These are phyloP conservation scores for Petunia hybrid DNA, from an alignment of 305 asterid genomes.

Conservation along the genomic window DNA sequence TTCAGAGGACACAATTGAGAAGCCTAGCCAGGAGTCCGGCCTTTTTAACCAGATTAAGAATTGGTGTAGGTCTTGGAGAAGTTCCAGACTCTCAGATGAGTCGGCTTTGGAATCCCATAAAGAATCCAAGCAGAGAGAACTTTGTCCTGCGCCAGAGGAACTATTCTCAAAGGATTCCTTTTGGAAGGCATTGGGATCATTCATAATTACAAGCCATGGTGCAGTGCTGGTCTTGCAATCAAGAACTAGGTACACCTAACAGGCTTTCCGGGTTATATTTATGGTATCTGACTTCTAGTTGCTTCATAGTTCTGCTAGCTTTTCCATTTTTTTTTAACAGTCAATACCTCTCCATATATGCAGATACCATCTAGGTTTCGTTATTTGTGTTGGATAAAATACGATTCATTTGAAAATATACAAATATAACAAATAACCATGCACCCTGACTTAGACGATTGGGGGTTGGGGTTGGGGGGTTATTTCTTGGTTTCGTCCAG, in stretches of 20 bases:
- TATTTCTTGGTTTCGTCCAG: too few species aligned
- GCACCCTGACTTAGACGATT: background rate
- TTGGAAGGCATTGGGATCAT: slow-evolving; percentile 72
- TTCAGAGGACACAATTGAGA: slow-evolving; percentile 37
- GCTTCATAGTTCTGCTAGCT: slow-evolving; percentile 22
- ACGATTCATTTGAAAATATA: background rate
- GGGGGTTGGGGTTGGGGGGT: background rate
- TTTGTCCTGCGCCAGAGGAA: slow-evolving; percentile 40
- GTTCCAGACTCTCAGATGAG: slow-evolving; percentile 41
- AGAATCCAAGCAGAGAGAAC: slow-evolving; percentile 37
- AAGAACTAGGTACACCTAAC: slow-evolving; percentile 62
- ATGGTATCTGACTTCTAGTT: slow-evolving; percentile 27
- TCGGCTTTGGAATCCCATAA: slow-evolving; percentile 40
- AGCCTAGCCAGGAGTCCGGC: slow-evolving; percentile 39
- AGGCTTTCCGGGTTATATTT: slow-evolving; percentile 25
- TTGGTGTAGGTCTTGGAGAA: slow-evolving; percentile 55
- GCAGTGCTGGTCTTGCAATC: slow-evolving; percentile 58
- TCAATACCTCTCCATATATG: background rate
- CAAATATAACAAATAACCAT: background rate
- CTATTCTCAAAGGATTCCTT: slow-evolving; percentile 61
- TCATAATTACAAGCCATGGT: slow-evolving; percentile 58
- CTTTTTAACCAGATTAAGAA: slow-evolving; percentile 41
- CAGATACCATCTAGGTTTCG: background rate
- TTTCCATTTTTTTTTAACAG: background rate
- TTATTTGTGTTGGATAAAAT: background rate